Conservation (phyloP, 306 rosid genomes). For the Prunus mira region DNA sequence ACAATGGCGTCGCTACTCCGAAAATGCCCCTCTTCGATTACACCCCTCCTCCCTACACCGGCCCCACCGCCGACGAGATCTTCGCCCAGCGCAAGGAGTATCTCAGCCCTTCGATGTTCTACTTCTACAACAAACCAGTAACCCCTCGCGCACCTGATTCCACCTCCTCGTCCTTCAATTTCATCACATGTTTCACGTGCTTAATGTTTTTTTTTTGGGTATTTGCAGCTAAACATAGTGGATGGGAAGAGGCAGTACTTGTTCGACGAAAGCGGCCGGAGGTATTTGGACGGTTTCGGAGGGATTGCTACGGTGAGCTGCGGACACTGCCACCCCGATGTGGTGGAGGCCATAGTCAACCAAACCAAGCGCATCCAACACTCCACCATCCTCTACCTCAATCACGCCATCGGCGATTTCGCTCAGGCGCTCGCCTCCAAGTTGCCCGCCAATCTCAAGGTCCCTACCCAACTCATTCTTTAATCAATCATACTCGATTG, state of each 20-base stretch:
- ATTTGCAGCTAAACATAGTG: slow-evolving; percentile 63
- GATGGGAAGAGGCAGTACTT: slow-evolving; percentile 85
- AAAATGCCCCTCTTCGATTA: slow-evolving; percentile 67
- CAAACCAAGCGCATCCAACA: slow-evolving; percentile 76
- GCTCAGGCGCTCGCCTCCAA: slow-evolving; percentile 82
- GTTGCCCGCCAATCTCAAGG: slow-evolving; percentile 91
- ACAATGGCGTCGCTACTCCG: slow-evolving; percentile 16
- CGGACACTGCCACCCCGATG: slow-evolving; percentile 98
- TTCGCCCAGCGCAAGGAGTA: slow-evolving; percentile 68
- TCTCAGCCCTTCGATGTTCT: slow-evolving; percentile 77
- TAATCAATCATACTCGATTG: background rate
- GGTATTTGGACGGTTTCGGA: slow-evolving; percentile 84
- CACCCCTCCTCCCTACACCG: slow-evolving; percentile 65
- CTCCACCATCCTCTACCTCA: slow-evolving; percentile 82
- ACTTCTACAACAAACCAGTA: slow-evolving; percentile 68
- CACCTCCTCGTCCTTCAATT: background rate
- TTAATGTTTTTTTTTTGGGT: background rate
- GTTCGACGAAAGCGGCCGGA: slow-evolving; percentile 80
- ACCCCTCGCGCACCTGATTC: slow-evolving; percentile 17
- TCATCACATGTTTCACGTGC: background rate
- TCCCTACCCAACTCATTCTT: background rate
- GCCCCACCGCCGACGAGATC: slow-evolving; percentile 65
- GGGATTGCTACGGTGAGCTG: slow-evolving; percentile 96
- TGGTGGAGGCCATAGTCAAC: slow-evolving; percentile 67
- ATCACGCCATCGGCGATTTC: slow-evolving; percentile 68